A percentile compares a stretch with the other conserved stretches of the same genome.
These are phyloP conservation scores for Penicillium sp. DNA, from an alignment of 2,329 filamentous ascomycete species.

Conservation along the genomic window DNA sequence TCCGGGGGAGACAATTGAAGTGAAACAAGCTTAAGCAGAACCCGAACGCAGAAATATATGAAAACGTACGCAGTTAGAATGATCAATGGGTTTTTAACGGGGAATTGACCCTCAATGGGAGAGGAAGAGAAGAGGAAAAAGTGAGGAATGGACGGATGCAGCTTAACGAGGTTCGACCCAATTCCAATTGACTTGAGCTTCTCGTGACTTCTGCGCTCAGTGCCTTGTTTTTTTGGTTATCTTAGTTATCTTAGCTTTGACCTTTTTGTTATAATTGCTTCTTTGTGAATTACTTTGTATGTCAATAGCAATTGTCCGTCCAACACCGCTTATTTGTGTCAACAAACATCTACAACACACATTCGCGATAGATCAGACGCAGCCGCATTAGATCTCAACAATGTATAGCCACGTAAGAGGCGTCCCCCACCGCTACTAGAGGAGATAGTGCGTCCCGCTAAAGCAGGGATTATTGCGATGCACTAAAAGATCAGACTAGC, in stretches of 20 bases:
- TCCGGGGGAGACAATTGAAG: neutral
- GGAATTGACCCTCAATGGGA: neutral
- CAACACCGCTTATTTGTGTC: neutral
- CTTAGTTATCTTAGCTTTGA: neutral
- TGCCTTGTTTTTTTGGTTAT: neutral
- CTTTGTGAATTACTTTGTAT: no score
- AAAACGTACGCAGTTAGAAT: neutral
- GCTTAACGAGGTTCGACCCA: neutral
- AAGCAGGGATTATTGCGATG: neutral
- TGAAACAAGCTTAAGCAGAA: neutral
- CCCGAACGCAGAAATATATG: constrained; percentile 1
- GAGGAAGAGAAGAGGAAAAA: constrained; percentile 7
- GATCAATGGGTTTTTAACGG: no score
- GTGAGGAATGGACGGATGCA: constrained; percentile 27
- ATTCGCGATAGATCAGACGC: constrained; percentile 12
- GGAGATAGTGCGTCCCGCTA: constrained; percentile 2
- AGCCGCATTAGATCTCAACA: constrained; percentile 4
- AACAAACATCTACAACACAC: neutral
- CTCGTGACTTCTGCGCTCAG: no score
- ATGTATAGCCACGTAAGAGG: constrained; percentile 21
- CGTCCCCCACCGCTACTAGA: constrained; percentile 14
- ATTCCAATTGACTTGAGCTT: neutral
- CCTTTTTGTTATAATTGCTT: no score
- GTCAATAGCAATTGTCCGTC: no score
- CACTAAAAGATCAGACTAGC: neutral